Percentiles rank a stretch among this genome's conserved stretches.
Evolutionary conservation across 176 grass and related monocot genomes (phyloP).

Genomic region (Calamus simplicifolius): DNA sequence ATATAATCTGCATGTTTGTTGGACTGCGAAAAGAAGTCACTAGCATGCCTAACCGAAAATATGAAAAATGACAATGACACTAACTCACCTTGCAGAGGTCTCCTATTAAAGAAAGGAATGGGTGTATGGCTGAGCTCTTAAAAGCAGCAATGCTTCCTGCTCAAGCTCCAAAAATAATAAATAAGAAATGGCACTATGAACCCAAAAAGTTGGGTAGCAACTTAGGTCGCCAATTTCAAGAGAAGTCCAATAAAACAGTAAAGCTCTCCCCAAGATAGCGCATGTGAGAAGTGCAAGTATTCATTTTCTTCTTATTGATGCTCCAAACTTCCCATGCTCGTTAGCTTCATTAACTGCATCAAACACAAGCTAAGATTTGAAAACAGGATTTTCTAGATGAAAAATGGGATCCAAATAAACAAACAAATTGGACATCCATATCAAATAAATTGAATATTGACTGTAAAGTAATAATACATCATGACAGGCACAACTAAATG

Average conservation of each 20-base stretch:
- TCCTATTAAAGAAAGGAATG: not conserved
- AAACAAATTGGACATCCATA: not conserved
- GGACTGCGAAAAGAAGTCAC: no score
- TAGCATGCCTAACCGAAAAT: no score
- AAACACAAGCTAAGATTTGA: not conserved
- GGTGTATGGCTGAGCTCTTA: not conserved
- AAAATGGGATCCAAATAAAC: not conserved
- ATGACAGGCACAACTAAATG: not conserved
- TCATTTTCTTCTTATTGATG: not conserved
- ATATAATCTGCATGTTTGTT: not conserved
- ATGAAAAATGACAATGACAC: not conserved
- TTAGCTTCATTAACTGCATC: conserved; percentile 6
- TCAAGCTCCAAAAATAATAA: not conserved
- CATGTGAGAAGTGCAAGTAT: not conserved
- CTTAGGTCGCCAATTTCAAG: not conserved
- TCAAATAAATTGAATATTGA: not conserved
- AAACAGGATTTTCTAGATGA: not conserved
- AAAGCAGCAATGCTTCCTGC: not conserved
- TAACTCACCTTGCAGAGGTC: not conserved
- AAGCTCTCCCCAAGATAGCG: not conserved
- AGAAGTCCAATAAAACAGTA: not conserved
- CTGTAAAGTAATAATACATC: not conserved
- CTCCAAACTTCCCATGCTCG: not conserved
- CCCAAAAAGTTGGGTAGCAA: conserved; percentile 2
- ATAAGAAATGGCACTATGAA: not conserved